These are phyloP conservation scores for Passalora sequoiae DNA, from an alignment of 2,329 filamentous ascomycete species.

Conservation along the genomic window DNA sequence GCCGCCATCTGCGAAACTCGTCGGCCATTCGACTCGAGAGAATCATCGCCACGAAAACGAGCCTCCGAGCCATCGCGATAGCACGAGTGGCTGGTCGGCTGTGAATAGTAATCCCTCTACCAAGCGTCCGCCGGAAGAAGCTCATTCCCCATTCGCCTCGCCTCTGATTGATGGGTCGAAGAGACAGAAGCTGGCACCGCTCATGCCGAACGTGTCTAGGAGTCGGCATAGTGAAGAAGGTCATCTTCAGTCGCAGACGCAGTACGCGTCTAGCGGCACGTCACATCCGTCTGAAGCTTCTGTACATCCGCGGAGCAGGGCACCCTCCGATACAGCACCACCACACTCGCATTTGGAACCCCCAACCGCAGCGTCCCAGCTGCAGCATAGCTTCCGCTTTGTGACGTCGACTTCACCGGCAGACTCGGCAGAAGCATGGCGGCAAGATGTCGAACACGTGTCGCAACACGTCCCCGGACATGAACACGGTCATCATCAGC, in stretches of 20 bases:
- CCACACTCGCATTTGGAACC: constrained; percentile 23
- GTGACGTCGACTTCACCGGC: constrained; percentile 30
- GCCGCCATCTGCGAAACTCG: constrained; percentile 15
- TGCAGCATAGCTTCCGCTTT: constrained; percentile 29
- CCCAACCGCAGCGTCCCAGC: constrained; percentile 17
- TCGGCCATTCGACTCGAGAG: constrained; percentile 16
- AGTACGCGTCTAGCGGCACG: constrained; percentile 9
- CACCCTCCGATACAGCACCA: constrained; percentile 30
- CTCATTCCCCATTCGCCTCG: constrained; percentile 26
- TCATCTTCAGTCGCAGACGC: constrained; percentile 15
- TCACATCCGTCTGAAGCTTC: constrained; percentile 12
- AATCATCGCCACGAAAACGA: constrained; percentile 21
- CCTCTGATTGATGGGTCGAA: constrained; percentile 40
- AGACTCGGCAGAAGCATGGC: constrained; percentile 31
- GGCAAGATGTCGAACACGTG: constrained; percentile 18
- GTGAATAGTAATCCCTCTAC: constrained; percentile 40
- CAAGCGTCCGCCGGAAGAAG: constrained; percentile 40
- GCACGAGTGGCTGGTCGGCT: constrained; percentile 39
- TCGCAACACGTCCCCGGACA: constrained; percentile 2
- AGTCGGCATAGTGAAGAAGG: constrained; percentile 29
- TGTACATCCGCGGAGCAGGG: constrained; percentile 28
- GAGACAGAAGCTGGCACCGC: constrained; percentile 40
- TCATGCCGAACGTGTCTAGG: constrained; percentile 35
- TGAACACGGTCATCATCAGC: constrained; percentile 4
- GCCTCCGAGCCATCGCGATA: constrained; percentile 15